Conservation (phyloP, 2,329 filamentous ascomycete species). For the Lasiodiplodia sp. region DNA sequence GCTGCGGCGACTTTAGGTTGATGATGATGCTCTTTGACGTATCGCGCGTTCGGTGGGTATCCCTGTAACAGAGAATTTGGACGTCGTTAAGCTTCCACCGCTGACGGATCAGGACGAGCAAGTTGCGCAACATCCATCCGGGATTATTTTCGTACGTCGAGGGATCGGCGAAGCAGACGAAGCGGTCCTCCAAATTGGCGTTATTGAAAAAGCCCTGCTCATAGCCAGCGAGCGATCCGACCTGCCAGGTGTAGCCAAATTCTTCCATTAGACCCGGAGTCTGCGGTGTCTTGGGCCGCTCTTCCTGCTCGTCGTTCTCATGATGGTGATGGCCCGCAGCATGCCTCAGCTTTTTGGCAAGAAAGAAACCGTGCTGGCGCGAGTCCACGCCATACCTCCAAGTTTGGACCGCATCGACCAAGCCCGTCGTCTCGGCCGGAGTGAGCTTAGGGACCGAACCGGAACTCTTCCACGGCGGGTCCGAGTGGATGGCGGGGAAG, state of each 20-base stretch:
- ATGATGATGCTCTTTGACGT: conserved; percentile 84
- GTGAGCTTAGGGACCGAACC: conserved; percentile 59
- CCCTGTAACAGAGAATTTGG: conserved; percentile 89
- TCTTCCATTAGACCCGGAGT: conserved; percentile 57
- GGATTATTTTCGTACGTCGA: conserved; percentile 89
- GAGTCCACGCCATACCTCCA: conserved; percentile 85
- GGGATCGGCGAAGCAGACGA: conserved; percentile 87
- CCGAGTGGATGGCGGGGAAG: conserved; percentile 90
- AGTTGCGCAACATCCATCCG: conserved; percentile 91
- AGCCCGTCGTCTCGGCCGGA: conserved; percentile 73
- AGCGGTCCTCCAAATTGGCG: conserved; percentile 75
- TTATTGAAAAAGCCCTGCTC: conserved; percentile 88
- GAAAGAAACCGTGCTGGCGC: conserved; percentile 91
- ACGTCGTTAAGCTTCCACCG: conserved; percentile 78
- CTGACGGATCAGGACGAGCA: conserved; percentile 83
- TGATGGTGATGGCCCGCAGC: background rate
- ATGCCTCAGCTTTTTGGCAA: conserved; percentile 76
- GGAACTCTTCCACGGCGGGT: conserved; percentile 74
- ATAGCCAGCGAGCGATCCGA: conserved; percentile 78
- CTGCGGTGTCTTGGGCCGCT: conserved; percentile 50
- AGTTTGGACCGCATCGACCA: conserved; percentile 84
- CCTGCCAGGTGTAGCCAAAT: conserved; percentile 76
- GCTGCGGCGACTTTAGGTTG: conserved; percentile 61
- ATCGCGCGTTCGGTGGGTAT: conserved; percentile 78
- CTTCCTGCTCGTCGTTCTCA: conserved; percentile 35